Evolutionary conservation across 768 basidiomycete species (phyloP).

Genomic region (Erythrobasidium yunnanense): DNA sequence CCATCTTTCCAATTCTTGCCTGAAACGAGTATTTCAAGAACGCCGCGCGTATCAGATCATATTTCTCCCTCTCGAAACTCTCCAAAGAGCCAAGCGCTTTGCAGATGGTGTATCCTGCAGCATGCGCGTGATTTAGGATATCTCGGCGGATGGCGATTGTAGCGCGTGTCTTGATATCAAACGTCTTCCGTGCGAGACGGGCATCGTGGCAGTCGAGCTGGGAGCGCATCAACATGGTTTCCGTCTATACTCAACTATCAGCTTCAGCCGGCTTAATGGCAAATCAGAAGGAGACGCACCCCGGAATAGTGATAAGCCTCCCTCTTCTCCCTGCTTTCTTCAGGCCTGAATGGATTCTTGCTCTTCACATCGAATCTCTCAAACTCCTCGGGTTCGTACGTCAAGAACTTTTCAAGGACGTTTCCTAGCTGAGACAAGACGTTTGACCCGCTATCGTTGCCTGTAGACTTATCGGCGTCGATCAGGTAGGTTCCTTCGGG

Average conservation of each 20-base stretch:
- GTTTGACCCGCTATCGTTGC: constrained; percentile 23
- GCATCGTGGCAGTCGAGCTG: constrained; percentile 79
- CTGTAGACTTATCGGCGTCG: constrained; percentile 43
- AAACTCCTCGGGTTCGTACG: constrained; percentile 57
- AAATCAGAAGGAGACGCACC: constrained; percentile 48
- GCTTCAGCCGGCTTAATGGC: too few relatives aligned
- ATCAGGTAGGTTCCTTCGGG: constrained; percentile 40
- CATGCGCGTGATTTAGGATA: constrained; percentile 58
- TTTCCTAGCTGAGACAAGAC: constrained; percentile 55
- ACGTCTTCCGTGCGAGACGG: constrained; percentile 74
- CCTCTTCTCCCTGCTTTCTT: constrained; percentile 39
- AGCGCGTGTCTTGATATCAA: constrained; percentile 92
- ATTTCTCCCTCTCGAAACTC: constrained; percentile 88
- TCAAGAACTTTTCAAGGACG: constrained; percentile 78
- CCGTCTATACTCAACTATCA: too few relatives aligned
- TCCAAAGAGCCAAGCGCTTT: constrained; percentile 46
- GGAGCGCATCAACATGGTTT: constrained; percentile 73
- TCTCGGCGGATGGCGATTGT: constrained; percentile 74
- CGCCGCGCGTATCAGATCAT: constrained; percentile 83
- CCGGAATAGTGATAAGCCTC: constrained; percentile 82
- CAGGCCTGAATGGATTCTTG: constrained; percentile 40
- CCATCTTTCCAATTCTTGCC: constrained; percentile 92
- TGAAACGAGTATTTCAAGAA: constrained; percentile 88
- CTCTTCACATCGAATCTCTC: constrained; percentile 43
- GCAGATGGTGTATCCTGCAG: not conserved